Evolutionary conservation across 495 filamentous ascomycete species (phyloP).

Genomic region (Aspergillus sclerotiicarbonarius): DNA sequence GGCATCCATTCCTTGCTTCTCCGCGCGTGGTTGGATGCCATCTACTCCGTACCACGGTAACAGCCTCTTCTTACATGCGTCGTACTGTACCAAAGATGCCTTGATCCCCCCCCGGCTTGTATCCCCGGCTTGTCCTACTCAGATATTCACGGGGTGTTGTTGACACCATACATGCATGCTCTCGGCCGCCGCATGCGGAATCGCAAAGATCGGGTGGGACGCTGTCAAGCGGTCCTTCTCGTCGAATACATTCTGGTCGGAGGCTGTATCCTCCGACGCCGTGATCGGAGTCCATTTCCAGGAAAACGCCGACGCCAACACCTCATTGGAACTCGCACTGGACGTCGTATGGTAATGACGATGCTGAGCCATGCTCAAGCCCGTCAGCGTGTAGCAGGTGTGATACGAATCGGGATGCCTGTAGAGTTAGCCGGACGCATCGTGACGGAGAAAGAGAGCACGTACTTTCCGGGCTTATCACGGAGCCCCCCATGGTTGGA

Average conservation of each 20-base stretch:
- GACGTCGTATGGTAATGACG: conserved; percentile 60
- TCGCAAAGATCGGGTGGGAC: conserved; percentile 83
- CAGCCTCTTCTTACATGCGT: background rate
- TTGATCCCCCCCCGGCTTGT: background rate
- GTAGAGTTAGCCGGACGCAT: background rate
- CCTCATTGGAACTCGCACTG: conserved; percentile 30
- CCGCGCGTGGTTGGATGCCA: background rate
- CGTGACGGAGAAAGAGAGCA: conserved; percentile 16
- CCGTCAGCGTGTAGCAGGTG: conserved; percentile 83
- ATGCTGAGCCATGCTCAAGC: conserved; percentile 79
- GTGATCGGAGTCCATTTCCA: conserved; percentile 58
- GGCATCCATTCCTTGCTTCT: background rate
- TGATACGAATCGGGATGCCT: conserved; percentile 87
- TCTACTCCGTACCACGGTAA: too few relatives aligned
- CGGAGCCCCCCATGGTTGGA: conserved; percentile 74
- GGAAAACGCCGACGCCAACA: conserved; percentile 56
- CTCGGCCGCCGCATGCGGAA: conserved; percentile 68
- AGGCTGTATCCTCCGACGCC: conserved; percentile 45
- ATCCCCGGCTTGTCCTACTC: background rate
- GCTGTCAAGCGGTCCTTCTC: conserved; percentile 46
- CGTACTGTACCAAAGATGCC: conserved; percentile 7
- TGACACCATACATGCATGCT: conserved; percentile 63
- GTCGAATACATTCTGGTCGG: conserved; percentile 41
- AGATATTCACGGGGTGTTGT: conserved; percentile 24
- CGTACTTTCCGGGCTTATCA: conserved; percentile 91